phyloP scores from a whole-genome alignment of 1,139 yeast genomes.

The Blastobotrys raffinosifermentans region DNA sequence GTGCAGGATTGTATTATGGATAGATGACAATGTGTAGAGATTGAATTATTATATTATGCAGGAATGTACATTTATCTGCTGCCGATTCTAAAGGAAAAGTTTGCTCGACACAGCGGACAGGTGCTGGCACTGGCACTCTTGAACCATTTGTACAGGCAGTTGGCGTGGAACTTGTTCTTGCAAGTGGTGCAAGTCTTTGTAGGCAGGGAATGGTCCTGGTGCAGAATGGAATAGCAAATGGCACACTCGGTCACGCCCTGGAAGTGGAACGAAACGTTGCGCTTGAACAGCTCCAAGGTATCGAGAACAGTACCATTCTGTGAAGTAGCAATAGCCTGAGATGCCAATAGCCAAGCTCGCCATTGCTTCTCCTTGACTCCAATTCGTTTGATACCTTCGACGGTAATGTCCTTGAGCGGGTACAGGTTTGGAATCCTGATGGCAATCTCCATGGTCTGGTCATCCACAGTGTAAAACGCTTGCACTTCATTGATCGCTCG shows the following conservation, averaged over 20 bases:
- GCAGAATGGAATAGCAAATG: slow-evolving; percentile 85
- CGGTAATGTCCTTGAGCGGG: slow-evolving; percentile 67
- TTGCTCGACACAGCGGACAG: slow-evolving; percentile 89
- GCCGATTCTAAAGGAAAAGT: slow-evolving; percentile 38
- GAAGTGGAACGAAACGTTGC: slow-evolving; percentile 75
- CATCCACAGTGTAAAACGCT: slow-evolving; percentile 76
- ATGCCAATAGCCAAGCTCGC: slow-evolving; percentile 93
- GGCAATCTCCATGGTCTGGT: slow-evolving; percentile 76
- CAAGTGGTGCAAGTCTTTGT: slow-evolving; percentile 85
- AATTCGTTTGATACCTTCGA: slow-evolving; percentile 71
- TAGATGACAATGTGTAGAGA: too few relatives aligned
- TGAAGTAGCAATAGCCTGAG: slow-evolving; percentile 67
- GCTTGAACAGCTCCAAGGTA: slow-evolving; percentile 74
- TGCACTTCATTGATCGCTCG: slow-evolving; percentile 61
- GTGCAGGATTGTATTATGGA: too few relatives aligned
- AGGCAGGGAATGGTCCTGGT: slow-evolving; percentile 87
- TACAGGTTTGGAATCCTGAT: slow-evolving; percentile 65
- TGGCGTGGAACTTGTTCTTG: slow-evolving; percentile 92
- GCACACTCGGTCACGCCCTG: slow-evolving; percentile 93
- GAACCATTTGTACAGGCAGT: slow-evolving; percentile 95
- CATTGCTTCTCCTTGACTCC: slow-evolving; percentile 92
- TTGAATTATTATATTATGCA: too few relatives aligned
- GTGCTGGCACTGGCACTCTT: slow-evolving; percentile 87
- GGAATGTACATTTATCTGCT: too few relatives aligned
- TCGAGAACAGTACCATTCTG: slow-evolving; percentile 79